A percentile compares a stretch with the other conserved stretches of the same genome.
Conservation (phyloP, 345 rosid species). For the Eucalyptus albens region DNA sequence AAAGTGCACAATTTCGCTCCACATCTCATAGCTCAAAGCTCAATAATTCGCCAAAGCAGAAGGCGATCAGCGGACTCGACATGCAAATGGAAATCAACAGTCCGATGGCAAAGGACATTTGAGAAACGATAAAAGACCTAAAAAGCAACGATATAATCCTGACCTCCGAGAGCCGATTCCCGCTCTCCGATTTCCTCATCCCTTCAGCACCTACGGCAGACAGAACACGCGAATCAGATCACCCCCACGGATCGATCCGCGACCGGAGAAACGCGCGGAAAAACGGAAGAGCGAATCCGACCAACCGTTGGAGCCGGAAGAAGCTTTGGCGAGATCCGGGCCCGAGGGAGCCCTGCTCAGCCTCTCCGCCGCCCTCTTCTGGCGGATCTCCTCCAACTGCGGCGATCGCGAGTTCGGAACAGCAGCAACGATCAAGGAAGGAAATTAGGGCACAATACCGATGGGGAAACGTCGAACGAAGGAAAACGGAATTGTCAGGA, state of each 20-base stretch:
- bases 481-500: not conserved
- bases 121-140: not conserved
- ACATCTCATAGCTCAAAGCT: not conserved
- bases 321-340: constrained; percentile 55
- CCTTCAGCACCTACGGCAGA: constrained; percentile 32
- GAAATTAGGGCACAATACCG: not conserved
- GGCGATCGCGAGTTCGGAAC: not conserved
- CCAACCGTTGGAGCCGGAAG: constrained; percentile 43
- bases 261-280: not conserved
- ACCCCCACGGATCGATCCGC: not conserved
- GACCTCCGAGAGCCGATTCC: constrained; percentile 76
- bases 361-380: constrained; percentile 90
- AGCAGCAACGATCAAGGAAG: not conserved
- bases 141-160: not conserved
- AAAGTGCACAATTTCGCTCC: not conserved
- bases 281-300: not conserved
- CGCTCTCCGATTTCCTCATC: constrained; percentile 77
- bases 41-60: not conserved
- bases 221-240: not conserved
- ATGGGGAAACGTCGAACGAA: not conserved
- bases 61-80: not conserved
- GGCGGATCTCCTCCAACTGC: constrained; percentile 91
- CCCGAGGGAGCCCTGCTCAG: constrained; percentile 66
- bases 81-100: not conserved
- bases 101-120: not conserved